Conservation (phyloP, 345 rosid genomes). For the Acer negundo region DNA sequence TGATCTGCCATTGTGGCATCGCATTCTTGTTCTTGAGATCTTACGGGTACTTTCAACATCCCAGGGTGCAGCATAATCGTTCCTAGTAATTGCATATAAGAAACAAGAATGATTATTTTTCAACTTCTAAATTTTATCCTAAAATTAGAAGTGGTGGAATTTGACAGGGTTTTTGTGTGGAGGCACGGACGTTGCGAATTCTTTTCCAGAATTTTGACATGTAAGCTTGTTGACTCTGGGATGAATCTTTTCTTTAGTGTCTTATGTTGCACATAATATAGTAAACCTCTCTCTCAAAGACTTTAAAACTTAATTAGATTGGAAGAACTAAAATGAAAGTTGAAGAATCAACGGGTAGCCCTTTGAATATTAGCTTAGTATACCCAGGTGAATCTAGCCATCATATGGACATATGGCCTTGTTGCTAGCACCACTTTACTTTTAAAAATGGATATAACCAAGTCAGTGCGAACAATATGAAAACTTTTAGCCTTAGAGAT, state of each 20-base stretch:
- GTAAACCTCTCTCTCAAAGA: not conserved
- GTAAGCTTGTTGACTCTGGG: slow-evolving; percentile 49
- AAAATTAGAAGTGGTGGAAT: slow-evolving; percentile 25
- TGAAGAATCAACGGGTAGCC: not conserved
- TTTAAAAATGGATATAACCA: not conserved
- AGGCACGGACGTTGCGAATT: slow-evolving; percentile 75
- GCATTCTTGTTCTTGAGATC: slow-evolving; percentile 98
- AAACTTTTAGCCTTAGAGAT: not conserved
- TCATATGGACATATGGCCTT: not conserved
- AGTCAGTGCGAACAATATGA: not conserved
- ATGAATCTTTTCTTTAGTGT: slow-evolving; percentile 15
- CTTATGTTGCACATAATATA: slow-evolving; percentile 21
- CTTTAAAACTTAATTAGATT: not conserved
- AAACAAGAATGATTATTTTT: not conserved
- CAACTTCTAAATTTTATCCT: slow-evolving; percentile 15
- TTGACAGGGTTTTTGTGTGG: slow-evolving; percentile 94
- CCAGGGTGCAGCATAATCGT: not conserved
- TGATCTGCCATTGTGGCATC: slow-evolving; percentile 98
- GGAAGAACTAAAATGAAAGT: not conserved
- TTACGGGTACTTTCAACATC: slow-evolving; percentile 67
- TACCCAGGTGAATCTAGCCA: not conserved
- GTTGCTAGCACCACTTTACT: not conserved
- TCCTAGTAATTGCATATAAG: slow-evolving; percentile 5
- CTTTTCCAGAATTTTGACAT: slow-evolving; percentile 97
- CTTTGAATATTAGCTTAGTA: not conserved